Evolutionary conservation across 2,329 filamentous ascomycete species (phyloP), one percentile per base, ranked within the genome.

Genomic region (Ophiostoma himal-ulmi): DNA sequence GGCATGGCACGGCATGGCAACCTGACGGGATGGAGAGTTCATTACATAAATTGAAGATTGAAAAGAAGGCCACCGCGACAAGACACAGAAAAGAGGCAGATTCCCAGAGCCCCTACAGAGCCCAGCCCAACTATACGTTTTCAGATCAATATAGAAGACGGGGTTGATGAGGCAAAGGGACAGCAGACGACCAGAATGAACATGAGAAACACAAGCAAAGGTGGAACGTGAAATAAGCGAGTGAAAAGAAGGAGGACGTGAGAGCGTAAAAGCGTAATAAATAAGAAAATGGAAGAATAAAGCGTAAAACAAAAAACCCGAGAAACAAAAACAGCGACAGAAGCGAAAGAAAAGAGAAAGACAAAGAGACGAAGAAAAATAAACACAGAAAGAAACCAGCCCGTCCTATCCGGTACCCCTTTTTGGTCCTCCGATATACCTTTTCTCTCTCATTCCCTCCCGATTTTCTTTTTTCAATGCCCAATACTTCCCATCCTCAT

Each of bases 51-150:
- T 22, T 22, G 22, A 54, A 6, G 57, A 48, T 17, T 48, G 57
- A 73, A 75, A 74, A 52, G n/a, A 39, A 22, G 26, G 11, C 10
- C 13, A 34, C 44, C 4, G 26, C 6, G 6, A 17, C 44, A 48
- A 48, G 17, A 20, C 20, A 71, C 37, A 68, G 52, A 48, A 67
- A 66, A 54, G 11, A 66, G 34, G 2, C 36, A 65, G 13, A 39
- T 36, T 41, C 36, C 57, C 30, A 36, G 57, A 64, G 57, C 57
- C 57, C 57, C 1, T 26, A 30, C 30, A 64, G 30, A 64, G 57
- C 57, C 54, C 22, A 64, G 30, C 57, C 57, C 26, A 36, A 17
- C 57, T 64, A 64, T 36, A 37, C 8, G 22, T 30, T 60, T 60
- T 60, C 22, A 14, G 14, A n/a, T 26, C 22, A 30, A 57, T 7